phyloP scores from a whole-genome alignment of 192 early-diverging fungal genomes.

The Rhizophagus clarus region DNA sequence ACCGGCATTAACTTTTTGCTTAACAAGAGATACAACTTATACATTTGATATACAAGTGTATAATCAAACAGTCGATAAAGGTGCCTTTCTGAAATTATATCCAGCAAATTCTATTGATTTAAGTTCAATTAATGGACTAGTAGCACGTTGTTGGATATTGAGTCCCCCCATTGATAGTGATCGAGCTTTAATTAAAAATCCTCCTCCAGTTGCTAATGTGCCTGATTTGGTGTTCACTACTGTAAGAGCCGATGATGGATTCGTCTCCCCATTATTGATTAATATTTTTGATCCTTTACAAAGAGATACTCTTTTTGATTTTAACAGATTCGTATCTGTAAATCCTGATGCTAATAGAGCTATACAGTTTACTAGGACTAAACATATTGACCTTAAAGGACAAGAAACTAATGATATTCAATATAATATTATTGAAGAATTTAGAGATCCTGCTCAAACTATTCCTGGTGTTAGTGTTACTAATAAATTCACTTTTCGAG shows the following conservation, averaged over 20 bases:
- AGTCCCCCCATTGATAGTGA: not conserved
- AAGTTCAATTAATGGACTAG: not conserved
- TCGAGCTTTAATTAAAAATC: slow-evolving; percentile 6
- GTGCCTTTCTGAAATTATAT: not conserved
- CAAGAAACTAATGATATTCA: not conserved
- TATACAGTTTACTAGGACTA: slow-evolving; percentile 7
- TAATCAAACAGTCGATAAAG: not conserved
- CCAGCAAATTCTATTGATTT: not conserved
- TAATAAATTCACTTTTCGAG: slow-evolving; percentile 14
- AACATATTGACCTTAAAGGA: not conserved
- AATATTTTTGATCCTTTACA: slow-evolving; percentile 29
- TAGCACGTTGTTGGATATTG: not conserved
- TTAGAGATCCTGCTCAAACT: slow-evolving; percentile 4
- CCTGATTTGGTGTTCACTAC: slow-evolving; percentile 15
- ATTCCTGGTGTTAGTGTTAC: not conserved
- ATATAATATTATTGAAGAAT: slow-evolving; percentile 26
- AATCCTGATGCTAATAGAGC: slow-evolving; percentile 24
- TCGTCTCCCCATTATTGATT: not conserved
- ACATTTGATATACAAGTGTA: not conserved
- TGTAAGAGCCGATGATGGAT: not conserved
- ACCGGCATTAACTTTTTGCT: slow-evolving; percentile 27
- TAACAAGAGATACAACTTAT: not conserved
- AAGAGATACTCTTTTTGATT: not conserved
- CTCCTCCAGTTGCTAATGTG: slow-evolving; percentile 4
- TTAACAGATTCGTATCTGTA: not conserved